These are phyloP conservation scores for Davidsoniella australis DNA, from an alignment of 2,329 filamentous ascomycete genomes.

Conservation along the genomic window DNA sequence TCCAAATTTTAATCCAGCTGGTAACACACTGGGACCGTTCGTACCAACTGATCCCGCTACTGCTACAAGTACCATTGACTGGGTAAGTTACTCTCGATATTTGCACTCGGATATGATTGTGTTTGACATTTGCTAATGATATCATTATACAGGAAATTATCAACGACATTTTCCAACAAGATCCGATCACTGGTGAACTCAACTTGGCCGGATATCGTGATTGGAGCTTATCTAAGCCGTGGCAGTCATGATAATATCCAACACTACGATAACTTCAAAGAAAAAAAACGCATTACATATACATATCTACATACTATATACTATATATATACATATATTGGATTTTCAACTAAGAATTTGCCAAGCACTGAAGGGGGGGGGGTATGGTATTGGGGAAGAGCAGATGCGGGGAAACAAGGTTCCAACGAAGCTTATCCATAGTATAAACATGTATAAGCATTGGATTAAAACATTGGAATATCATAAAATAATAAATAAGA, in stretches of 20 bases:
- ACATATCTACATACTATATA: constrained; percentile 3
- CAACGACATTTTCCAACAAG: constrained; percentile 22
- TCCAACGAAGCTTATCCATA: too few species aligned
- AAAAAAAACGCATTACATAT: not conserved
- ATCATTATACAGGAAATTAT: constrained; percentile 19
- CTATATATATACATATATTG: not conserved
- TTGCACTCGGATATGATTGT: not conserved
- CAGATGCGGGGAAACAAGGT: too few species aligned
- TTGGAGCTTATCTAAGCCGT: constrained; percentile 20
- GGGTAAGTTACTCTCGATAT: not conserved
- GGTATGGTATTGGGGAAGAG: too few species aligned
- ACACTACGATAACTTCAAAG: too few species aligned
- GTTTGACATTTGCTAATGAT: not conserved
- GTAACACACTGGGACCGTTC: too few species aligned
- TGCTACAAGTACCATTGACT: constrained; percentile 1
- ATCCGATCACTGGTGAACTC: constrained; percentile 23
- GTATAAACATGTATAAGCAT: too few species aligned
- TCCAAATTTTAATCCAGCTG: too few species aligned
- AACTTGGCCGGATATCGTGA: constrained; percentile 24
- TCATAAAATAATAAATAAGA: too few species aligned
- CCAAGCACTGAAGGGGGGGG: too few species aligned
- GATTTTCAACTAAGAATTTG: not conserved
- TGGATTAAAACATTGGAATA: too few species aligned
- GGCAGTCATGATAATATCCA: constrained; percentile 12
- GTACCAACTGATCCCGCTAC: too few species aligned